Base-by-base conservation (phyloP, 2,329 filamentous ascomycete species). In the Dryadomyces quercivorus region DNA sequence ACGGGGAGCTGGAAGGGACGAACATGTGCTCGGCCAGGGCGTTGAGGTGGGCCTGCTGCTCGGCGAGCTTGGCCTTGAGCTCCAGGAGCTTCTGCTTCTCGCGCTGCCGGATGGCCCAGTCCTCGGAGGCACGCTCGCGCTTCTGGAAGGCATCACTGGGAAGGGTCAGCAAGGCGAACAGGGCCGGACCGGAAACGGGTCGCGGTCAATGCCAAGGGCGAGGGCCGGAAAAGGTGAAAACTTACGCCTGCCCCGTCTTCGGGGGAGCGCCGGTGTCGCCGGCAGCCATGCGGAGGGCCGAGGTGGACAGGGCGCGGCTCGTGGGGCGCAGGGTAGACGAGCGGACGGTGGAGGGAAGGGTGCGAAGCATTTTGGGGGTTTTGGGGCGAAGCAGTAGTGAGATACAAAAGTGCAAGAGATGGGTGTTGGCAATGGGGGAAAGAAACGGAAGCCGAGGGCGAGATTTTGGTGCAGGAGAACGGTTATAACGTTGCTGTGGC, bases 1-100 rank as follows among this genome's bases (percentile, higher is more conserved):
- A n/a, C n/a, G n/a, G n/a, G n/a, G n/a, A n/a, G n/a, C n/a, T n/a
- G n/a, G n/a, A n/a, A n/a, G n/a, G n/a, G n/a, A 72, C 85, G 67
- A 73, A 93, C 88, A 95, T 90, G 78, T 94, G 87, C 66, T 86
- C 80, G 64, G 89, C 84, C 59, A 96, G 82, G 69, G 91, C 85
- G 67, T 92, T 77, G 61, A 96, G 81, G 75, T 95, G 88, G 62
- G 82, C 73, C 70, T 88, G 82, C 75, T 95, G 89, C 70, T 88
- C 82, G 59, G 71, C 65, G 61, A 96, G 79, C 75, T 81, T 82
- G 74, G 79, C 76, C 72, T 81, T 85, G 63, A 95, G 82, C 67
- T 81, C 80, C 52, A 79, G 63, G 59, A 96, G 85, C 88, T 95
- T 96, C 75, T 91, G 84, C 74, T 83, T 82, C 80, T 97, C 93